These are phyloP conservation scores for Claviceps sp. DNA, from an alignment of 2,329 filamentous ascomycete genomes.

Conservation along the genomic window DNA sequence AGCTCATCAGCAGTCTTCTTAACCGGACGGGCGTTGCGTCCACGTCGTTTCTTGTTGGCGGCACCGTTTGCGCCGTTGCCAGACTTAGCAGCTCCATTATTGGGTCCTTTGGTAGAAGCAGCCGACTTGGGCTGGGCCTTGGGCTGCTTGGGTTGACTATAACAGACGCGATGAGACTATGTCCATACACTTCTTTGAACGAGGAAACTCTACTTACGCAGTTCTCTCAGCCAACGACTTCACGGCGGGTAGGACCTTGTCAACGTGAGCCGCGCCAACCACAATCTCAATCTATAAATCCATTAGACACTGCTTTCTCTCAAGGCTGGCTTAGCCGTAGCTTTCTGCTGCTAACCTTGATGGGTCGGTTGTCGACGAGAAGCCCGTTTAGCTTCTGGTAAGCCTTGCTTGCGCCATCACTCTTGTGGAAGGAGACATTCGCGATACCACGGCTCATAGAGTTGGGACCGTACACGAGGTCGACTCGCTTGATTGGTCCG, in stretches of 20 bases:
- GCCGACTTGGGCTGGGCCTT: slow-evolving; percentile 63
- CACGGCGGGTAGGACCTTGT: slow-evolving; percentile 49
- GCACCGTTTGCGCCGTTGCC: slow-evolving; percentile 29
- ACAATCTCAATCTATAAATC: slow-evolving; percentile 69
- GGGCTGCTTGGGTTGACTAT: slow-evolving; percentile 15
- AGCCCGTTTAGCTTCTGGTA: slow-evolving; percentile 76
- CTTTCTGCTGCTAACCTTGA: slow-evolving; percentile 51
- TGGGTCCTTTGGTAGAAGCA: slow-evolving; percentile 49
- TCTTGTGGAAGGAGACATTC: slow-evolving; percentile 72
- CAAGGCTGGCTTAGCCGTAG: neutral
- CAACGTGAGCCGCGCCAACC: slow-evolving; percentile 60
- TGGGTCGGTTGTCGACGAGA: slow-evolving; percentile 75
- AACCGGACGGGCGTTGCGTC: slow-evolving; percentile 49
- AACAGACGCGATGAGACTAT: neutral
- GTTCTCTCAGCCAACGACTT: slow-evolving; percentile 75
- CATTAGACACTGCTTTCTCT: slow-evolving; percentile 11
- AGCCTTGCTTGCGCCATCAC: slow-evolving; percentile 73
- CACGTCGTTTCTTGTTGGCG: slow-evolving; percentile 39
- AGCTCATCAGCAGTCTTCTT: slow-evolving; percentile 93
- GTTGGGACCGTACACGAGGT: slow-evolving; percentile 85
- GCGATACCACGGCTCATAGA: slow-evolving; percentile 86
- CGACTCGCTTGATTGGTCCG: slow-evolving; percentile 80
- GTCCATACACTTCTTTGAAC: neutral
- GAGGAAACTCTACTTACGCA: slow-evolving; percentile 31
- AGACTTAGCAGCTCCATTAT: slow-evolving; percentile 20